Evolutionary conservation across 345 rosid species (phyloP), one percentile per base, ranked within the genome.

Genomic region (Lagerstroemia speciosa): DNA sequence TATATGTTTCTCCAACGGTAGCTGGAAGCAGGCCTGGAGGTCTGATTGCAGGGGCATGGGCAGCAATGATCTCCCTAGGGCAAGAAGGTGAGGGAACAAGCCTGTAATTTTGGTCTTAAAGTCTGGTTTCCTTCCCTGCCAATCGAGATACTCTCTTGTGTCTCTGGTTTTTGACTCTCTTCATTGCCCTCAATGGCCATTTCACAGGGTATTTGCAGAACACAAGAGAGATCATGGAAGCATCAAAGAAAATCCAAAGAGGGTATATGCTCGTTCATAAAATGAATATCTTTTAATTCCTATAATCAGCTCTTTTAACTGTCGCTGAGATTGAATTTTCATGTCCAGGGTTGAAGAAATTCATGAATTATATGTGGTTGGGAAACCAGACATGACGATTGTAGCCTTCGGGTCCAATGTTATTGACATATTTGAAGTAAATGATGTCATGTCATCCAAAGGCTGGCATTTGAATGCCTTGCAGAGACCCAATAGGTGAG

Each of bases 1-100:
- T 94, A 30, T 94, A 89, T 74, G 78, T 94, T 43, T 91, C 96
- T 66, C 99, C 96, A 69, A 91, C 95, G 34, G 78, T 87, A 55
- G 97, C 99, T 67, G 96, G 99, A 78, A 94, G 99, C 80, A 81
- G 95, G 76, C 99, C 99, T 60, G 95, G 97, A 48, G 74, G 86
- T 74, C 70, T 89, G 75, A 88, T 94, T 81, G 98, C 95, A 48
- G 89, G 98, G 67, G 96, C 98, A 73, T 91, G 96, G 99, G 93
- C 95, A 12, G 95, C 97, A 76, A 82, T 91, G 91, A 85, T 89
- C 82, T 85, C 95, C 62, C 80, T 88, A 19, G 96, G 99, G 29
- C 83, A 76, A 71, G 84, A 91, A 86, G 99, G 97, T 86, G 67
- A 29, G 70, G 71, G 15, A 52, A 41, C 66, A 24, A 8, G 55